Evolutionary conservation across 2,329 filamentous ascomycete species (phyloP).

Genomic region (Torrubiella hemipterigena): DNA sequence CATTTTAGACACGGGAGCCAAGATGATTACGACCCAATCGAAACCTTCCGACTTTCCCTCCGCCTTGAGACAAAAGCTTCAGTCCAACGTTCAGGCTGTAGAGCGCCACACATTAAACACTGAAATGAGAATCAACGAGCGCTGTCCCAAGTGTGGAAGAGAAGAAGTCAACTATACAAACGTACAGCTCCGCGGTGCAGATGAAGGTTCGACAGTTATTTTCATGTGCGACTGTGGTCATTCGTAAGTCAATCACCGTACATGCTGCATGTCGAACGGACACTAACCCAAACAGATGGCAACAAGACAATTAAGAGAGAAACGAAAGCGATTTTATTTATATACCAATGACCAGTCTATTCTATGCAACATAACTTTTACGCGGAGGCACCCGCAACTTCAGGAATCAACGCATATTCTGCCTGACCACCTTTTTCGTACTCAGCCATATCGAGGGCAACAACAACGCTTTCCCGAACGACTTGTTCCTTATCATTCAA

Average conservation of each 20-base stretch:
- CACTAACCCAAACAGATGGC: slow-evolving; percentile 35
- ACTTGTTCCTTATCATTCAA: slow-evolving; percentile 85
- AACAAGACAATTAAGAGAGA: slow-evolving; percentile 44
- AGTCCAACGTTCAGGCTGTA: slow-evolving; percentile 73
- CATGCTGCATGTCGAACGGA: too few relatives aligned
- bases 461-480: slow-evolving; percentile 86
- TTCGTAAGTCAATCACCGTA: slow-evolving; percentile 65
- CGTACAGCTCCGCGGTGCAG: slow-evolving; percentile 78
- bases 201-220: slow-evolving; percentile 90
- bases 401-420: slow-evolving; percentile 86
- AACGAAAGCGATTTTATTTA: slow-evolving; percentile 2
- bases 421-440: slow-evolving; percentile 81
- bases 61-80: slow-evolving; percentile 67
- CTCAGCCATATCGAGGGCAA: slow-evolving; percentile 95
- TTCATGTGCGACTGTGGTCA: slow-evolving; percentile 80
- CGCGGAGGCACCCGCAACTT: slow-evolving; percentile 32
- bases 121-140: slow-evolving; percentile 53
- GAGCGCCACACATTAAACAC: slow-evolving; percentile 67
- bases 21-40: slow-evolving; percentile 69
- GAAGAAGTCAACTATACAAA: slow-evolving; percentile 77
- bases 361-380: slow-evolving; percentile 12
- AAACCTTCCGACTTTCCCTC: slow-evolving; percentile 88
- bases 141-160: slow-evolving; percentile 70
- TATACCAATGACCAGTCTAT: slow-evolving; percentile 6
- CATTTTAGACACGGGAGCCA: slow-evolving; percentile 55